phyloP scores from a whole-genome alignment of 139 green algal genomes.

The Haematococcus sp. region DNA sequence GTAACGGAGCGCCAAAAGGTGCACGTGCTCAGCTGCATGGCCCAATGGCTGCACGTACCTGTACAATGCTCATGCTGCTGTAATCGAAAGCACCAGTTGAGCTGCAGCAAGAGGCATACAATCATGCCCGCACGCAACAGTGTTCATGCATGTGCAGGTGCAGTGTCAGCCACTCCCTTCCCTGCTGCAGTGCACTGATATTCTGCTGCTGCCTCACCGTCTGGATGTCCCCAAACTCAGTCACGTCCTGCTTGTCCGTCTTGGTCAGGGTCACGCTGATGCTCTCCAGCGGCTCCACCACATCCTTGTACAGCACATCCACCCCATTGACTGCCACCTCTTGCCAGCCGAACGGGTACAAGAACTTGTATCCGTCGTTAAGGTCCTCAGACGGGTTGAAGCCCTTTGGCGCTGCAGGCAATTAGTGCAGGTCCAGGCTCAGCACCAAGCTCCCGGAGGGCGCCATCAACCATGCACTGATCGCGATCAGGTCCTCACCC shows the following conservation, averaged over 20 bases:
- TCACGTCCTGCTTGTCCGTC: conserved; percentile 85
- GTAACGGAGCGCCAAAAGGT: no score
- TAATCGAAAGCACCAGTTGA: no score
- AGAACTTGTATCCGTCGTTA: conserved; percentile 89
- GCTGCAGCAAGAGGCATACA: no score
- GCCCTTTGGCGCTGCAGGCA: conserved; percentile 46
- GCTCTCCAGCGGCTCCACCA: conserved; percentile 97
- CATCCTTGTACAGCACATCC: conserved; percentile 96
- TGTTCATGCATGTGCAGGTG: no score
- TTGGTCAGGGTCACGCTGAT: conserved; percentile 84
- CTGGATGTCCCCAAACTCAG: conserved; percentile 73
- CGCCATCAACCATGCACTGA: neutral
- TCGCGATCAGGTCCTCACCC: conserved; percentile 35
- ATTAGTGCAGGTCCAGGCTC: neutral
- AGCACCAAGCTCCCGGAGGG: neutral
- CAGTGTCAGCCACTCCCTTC: no score
- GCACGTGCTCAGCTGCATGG: no score
- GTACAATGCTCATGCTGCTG: no score
- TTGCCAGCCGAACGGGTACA: conserved; percentile 98
- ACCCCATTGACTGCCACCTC: conserved; percentile 80
- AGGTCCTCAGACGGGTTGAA: conserved; percentile 82
- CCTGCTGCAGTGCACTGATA: no score
- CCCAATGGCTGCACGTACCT: no score
- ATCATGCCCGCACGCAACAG: no score
- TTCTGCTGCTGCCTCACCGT: neutral